Base-by-base conservation (phyloP, 768 basidiomycete genomes). In the Pulveroboletus sp. region DNA sequence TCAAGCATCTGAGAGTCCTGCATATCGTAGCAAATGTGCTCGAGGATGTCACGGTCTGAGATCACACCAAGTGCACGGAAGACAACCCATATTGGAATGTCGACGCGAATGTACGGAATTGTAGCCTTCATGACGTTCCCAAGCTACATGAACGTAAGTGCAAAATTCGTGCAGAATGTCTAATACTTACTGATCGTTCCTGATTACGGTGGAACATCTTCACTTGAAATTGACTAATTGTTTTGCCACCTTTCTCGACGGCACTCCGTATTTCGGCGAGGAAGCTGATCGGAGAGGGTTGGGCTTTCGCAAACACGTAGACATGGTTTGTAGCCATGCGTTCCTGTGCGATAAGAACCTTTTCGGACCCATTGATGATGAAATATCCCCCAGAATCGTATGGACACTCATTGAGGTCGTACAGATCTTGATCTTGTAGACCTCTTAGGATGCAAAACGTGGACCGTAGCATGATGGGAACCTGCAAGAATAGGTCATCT, bases 241-340 rank as follows among this genome's bases (percentile, higher is more conserved):
- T 97, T 76, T 98, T 97, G 43, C 97, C 97, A 47, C 95, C 94
- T 65, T 92, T 95, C 72, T 98, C 97, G 12, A 97, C 91, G 6
- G 94, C 93, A 68, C 91, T 94, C 52, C 95, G 87, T 68, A 99
- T 97, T 68, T 98, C 94, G 32, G 97, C 93, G 36, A 97, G 80
- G 71, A 95, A 97, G 56, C 85, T 92, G 59, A 97, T 90, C 2
- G 94, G 94, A 16, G 93, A 94, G 4, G 95, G 94, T 57, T 95
- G 92, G 0, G 91, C 91, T 71, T 98, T 99, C 43, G 94, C 93
- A 62, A 99, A 99, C 44, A 97, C 94, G 69, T 98, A 99, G 56
- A 99, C 97, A 63, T 97, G 94, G 72, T 99, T 99, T 20, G 93
- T 94, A 10, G 97, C 95, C 94, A 98, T 98, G 44, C 97, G 85